Conservation (phyloP, 2,329 filamentous ascomycete genomes). For the Hymenoscyphus occultus region DNA sequence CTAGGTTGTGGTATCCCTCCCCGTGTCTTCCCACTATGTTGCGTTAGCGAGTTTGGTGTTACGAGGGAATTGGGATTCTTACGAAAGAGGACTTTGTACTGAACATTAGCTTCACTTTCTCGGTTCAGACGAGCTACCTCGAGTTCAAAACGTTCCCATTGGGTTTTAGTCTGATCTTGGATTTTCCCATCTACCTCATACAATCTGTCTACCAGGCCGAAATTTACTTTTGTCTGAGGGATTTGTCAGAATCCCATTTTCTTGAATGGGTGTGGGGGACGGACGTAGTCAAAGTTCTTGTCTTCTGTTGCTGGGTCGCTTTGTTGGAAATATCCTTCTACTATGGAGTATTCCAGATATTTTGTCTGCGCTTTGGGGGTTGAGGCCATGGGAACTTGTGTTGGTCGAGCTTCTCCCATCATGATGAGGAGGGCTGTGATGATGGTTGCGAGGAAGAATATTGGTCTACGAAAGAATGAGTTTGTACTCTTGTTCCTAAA, state of each 20-base stretch:
- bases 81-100: slow-evolving; percentile 64
- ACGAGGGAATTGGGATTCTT: slow-evolving; percentile 8
- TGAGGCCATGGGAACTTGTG: not conserved
- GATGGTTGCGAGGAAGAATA: slow-evolving; percentile 28
- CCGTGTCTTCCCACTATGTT: slow-evolving; percentile 60
- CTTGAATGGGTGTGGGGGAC: slow-evolving; percentile 18
- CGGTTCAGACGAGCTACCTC: slow-evolving; percentile 57
- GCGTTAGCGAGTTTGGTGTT: slow-evolving; percentile 19
- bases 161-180: slow-evolving; percentile 42
- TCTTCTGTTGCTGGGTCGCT: slow-evolving; percentile 57
- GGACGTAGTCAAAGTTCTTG: slow-evolving; percentile 61
- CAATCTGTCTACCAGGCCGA: slow-evolving; percentile 60
- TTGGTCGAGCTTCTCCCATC: slow-evolving; percentile 24
- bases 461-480: slow-evolving; percentile 20
- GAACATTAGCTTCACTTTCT: slow-evolving; percentile 41
- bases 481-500: not conserved
- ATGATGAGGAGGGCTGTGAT: slow-evolving; percentile 26
- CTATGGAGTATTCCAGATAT: slow-evolving; percentile 51
- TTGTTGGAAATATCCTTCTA: slow-evolving; percentile 63
- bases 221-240: slow-evolving; percentile 55
- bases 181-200: slow-evolving; percentile 53
- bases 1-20: slow-evolving; percentile 62
- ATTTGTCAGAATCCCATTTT: not conserved
- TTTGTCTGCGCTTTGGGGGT: slow-evolving; percentile 27
- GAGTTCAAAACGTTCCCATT: slow-evolving; percentile 63